Conservation (phyloP, 78 protist genomes). For the Chrysochromulina parva region DNA sequence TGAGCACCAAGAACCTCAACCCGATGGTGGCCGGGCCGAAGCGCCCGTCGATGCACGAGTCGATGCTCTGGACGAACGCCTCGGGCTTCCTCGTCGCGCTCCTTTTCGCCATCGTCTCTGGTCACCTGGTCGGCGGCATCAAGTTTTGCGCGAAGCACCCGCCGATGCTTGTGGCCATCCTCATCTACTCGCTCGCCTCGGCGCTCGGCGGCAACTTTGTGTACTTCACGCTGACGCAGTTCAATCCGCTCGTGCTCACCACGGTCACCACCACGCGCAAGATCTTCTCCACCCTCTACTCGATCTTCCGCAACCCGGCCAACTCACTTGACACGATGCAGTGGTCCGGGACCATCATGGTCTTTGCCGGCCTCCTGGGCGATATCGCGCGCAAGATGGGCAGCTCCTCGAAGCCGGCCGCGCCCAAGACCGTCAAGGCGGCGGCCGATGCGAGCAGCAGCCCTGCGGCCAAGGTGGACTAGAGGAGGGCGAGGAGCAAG, state of each 20-base stretch:
- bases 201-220: constrained; percentile 41
- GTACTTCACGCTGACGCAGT: constrained; percentile 21
- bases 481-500: too few relatives aligned
- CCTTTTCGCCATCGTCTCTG: constrained; percentile 7
- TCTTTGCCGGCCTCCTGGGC: neutral
- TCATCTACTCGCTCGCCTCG: constrained; percentile 32
- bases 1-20: constrained; percentile 1
- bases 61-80: constrained; percentile 42
- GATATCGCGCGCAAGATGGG: neutral
- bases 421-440: too few relatives aligned
- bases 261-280: constrained; percentile 49
- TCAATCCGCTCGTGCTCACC: constrained; percentile 42
- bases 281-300: constrained; percentile 39
- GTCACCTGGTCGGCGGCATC: neutral
- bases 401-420: neutral
- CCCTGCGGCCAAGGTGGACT: too few relatives aligned
- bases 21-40: neutral
- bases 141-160: constrained; percentile 16
- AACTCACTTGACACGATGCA: neutral
- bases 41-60: constrained; percentile 33
- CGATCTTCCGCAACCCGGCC: constrained; percentile 21
- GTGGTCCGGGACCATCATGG: neutral
- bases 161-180: neutral
- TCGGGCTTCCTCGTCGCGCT: constrained; percentile 19
- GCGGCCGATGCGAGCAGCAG: too few relatives aligned